Evolutionary conservation across 2,329 filamentous ascomycete species (phyloP).

Genomic region (Hypoxylon sp.): DNA sequence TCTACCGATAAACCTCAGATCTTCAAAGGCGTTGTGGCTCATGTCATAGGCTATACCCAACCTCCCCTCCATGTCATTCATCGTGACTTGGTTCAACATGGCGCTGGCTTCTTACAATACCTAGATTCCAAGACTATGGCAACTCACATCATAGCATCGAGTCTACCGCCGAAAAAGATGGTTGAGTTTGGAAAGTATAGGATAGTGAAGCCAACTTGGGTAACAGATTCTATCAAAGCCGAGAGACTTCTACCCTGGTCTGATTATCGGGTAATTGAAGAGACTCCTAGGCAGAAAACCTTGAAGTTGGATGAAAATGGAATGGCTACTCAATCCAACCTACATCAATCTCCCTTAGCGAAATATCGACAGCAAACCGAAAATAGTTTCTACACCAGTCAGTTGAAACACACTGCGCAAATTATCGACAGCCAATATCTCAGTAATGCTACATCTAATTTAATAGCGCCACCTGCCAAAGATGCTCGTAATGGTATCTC

Average conservation of each 20-base stretch:
- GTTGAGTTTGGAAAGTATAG: conserved; percentile 88
- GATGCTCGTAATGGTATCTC: not conserved
- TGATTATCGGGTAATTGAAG: conserved; percentile 82
- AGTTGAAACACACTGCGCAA: conserved; percentile 60
- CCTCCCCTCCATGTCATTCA: conserved; percentile 90
- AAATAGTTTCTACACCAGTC: conserved; percentile 81
- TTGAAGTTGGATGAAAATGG: conserved; percentile 69
- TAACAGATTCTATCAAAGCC: conserved; percentile 86
- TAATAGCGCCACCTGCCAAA: conserved; percentile 2
- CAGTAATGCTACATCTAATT: conserved; percentile 30
- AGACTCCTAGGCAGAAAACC: conserved; percentile 83
- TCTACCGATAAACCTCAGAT: conserved; percentile 78
- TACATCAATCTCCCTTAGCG: conserved; percentile 55
- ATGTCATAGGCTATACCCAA: conserved; percentile 96
- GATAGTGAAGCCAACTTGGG: conserved; percentile 94
- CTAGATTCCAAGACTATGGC: conserved; percentile 93
- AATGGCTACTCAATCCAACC: conserved; percentile 72
- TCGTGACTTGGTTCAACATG: conserved; percentile 86
- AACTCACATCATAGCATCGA: conserved; percentile 94
- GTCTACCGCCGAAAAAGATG: conserved; percentile 89
- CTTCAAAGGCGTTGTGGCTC: conserved; percentile 88
- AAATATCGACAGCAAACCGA: conserved; percentile 85
- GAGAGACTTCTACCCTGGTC: conserved; percentile 87
- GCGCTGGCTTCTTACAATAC: conserved; percentile 95
- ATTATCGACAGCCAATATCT: conserved; percentile 34